Conservation (phyloP, 768 basidiomycete species). For the Hortiboletus flavorubellus region DNA sequence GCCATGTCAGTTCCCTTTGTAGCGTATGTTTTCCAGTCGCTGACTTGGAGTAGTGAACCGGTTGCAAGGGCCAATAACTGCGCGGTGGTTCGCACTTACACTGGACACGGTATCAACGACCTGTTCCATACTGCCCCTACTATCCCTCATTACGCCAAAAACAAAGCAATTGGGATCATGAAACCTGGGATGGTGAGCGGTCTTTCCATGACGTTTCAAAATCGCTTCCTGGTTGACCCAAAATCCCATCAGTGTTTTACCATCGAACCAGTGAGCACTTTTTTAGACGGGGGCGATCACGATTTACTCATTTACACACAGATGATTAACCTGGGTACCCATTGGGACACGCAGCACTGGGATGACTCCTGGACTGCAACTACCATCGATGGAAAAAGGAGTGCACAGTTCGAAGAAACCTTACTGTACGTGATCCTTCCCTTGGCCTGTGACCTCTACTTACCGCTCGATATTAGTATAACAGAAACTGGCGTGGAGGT, state of each 20-base stretch:
- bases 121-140: slow-evolving; percentile 86
- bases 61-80: slow-evolving; percentile 81
- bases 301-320: slow-evolving; percentile 31
- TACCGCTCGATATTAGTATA: slow-evolving; percentile 49
- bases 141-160: slow-evolving; percentile 93
- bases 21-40: slow-evolving; percentile 10
- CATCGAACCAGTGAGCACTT: slow-evolving; percentile 65
- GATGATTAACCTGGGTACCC: slow-evolving; percentile 90
- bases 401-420: slow-evolving; percentile 98
- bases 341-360: slow-evolving; percentile 81
- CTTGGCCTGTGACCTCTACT: slow-evolving; percentile 12
- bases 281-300: neutral
- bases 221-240: slow-evolving; percentile 6
- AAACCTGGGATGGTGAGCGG: slow-evolving; percentile 82
- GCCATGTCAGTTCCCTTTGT: slow-evolving; percentile 57
- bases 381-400: slow-evolving; percentile 84
- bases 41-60: slow-evolving; percentile 59
- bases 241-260: slow-evolving; percentile 54
- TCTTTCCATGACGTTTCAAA: neutral
- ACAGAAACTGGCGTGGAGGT: slow-evolving; percentile 90
- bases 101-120: slow-evolving; percentile 86
- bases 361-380: slow-evolving; percentile 96
- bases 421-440: slow-evolving; percentile 64
- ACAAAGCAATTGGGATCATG: slow-evolving; percentile 91
- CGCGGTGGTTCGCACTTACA: slow-evolving; percentile 88